Percentiles rank a stretch among this genome's conserved stretches.
Conservation (phyloP, 305 asterid genomes). For the Solanum hybrid region DNA sequence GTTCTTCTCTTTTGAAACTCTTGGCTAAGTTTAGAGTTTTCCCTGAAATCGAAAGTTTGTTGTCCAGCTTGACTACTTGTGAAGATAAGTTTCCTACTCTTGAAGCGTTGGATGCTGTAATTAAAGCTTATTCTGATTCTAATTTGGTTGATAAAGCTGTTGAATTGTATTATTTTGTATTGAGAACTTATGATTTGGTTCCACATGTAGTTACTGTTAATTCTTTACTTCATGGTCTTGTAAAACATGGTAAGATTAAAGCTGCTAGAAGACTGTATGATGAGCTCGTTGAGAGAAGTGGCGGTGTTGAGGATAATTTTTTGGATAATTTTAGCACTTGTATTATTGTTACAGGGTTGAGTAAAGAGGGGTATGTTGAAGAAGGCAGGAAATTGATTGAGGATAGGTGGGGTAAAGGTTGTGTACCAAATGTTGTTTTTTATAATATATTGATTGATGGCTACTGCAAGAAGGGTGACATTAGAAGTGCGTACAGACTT, state of each 20-base stretch:
- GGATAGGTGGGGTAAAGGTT: slow-evolving; percentile 73
- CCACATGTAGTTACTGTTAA: slow-evolving; percentile 63
- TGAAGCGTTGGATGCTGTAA: slow-evolving; percentile 50
- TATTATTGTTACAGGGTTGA: slow-evolving; percentile 67
- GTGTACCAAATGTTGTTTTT: slow-evolving; percentile 73
- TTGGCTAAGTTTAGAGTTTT: slow-evolving; percentile 53
- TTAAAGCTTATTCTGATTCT: slow-evolving; percentile 48
- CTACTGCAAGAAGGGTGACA: slow-evolving; percentile 62
- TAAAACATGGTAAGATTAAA: slow-evolving; percentile 37
- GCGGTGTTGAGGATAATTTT: slow-evolving; percentile 19
- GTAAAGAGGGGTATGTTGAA: slow-evolving; percentile 66
- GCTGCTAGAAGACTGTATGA: slow-evolving; percentile 49
- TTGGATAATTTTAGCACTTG: slow-evolving; percentile 74
- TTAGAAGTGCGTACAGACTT: slow-evolving; percentile 41
- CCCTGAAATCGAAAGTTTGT: slow-evolving; percentile 43
- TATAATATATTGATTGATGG: slow-evolving; percentile 78
- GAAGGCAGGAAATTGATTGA: slow-evolving; percentile 62
- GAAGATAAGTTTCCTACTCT: slow-evolving; percentile 60
- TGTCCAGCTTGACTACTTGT: slow-evolving; percentile 38
- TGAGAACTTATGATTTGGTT: slow-evolving; percentile 26
- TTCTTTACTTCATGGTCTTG: slow-evolving; percentile 71
- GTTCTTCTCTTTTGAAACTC: slow-evolving; percentile 77
- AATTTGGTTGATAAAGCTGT: slow-evolving; percentile 53
- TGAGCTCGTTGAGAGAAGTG: slow-evolving; percentile 44
- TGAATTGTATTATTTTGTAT: slow-evolving; percentile 42